Conservation (phyloP, 345 rosid species). For the Arabis hirsuta region DNA sequence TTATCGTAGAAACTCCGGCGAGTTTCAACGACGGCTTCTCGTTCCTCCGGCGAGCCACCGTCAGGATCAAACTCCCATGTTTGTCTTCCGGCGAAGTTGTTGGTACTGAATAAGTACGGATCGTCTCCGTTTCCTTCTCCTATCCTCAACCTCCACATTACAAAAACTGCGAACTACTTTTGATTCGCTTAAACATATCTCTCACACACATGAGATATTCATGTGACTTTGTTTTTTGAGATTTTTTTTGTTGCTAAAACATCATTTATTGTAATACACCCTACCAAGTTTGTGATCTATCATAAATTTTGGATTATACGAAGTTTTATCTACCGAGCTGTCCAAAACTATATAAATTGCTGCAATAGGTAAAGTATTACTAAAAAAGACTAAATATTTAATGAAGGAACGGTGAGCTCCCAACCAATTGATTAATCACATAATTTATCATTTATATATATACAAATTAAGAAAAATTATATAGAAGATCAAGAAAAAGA, state of each 20-base stretch:
- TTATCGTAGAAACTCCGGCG: conserved; percentile 36
- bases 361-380: too few species aligned
- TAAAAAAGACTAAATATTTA: too few species aligned
- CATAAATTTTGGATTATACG: too few species aligned
- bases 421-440: too few species aligned
- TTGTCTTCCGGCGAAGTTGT: conserved; percentile 41
- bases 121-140: conserved; percentile 34
- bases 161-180: neutral
- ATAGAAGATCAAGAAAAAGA: neutral
- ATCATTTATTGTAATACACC: too few species aligned
- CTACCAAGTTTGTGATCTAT: too few species aligned
- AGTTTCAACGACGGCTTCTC: conserved; percentile 25
- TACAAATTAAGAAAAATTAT: too few species aligned
- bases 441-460: too few species aligned
- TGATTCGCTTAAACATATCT: neutral
- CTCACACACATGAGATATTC: neutral
- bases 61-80: conserved; percentile 42
- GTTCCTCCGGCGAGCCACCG: conserved; percentile 32
- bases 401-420: too few species aligned
- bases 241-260: too few species aligned
- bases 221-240: neutral
- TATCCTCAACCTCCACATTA: conserved; percentile 46
- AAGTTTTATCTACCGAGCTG: too few species aligned
- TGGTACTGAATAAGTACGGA: conserved; percentile 39
- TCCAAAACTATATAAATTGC: too few species aligned